Evolutionary conservation across 2,329 filamentous ascomycete genomes (phyloP).

Genomic region (Thelonectria discophora): DNA sequence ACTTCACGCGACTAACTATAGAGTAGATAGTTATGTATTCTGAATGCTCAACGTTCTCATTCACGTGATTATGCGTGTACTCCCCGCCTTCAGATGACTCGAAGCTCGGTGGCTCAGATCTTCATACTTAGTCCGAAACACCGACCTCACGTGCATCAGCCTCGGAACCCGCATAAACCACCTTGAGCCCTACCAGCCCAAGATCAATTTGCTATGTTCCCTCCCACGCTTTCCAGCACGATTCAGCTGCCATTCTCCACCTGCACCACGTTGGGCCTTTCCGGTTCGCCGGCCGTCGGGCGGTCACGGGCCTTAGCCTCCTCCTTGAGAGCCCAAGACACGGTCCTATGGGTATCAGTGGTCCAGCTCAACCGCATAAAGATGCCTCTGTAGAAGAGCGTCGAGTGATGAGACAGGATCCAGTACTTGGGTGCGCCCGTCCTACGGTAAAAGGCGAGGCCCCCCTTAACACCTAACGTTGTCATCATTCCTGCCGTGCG

Average conservation of each 20-base stretch:
- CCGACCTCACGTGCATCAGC: background rate
- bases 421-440: conserved; percentile 36
- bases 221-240: conserved; percentile 22
- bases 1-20: background rate
- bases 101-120: no score
- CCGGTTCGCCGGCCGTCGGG: background rate
- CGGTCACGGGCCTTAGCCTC: conserved; percentile 15
- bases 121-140: no score
- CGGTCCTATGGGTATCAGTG: conserved; percentile 27
- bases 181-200: no score
- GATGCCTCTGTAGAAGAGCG: conserved; percentile 27
- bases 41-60: background rate
- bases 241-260: conserved; percentile 31
- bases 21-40: background rate
- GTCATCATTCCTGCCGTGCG: conserved; percentile 16
- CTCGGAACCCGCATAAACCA: background rate
- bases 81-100: no score
- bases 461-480: conserved; percentile 27
- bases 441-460: conserved; percentile 33
- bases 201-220: background rate
- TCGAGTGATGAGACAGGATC: conserved; percentile 29
- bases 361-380: conserved; percentile 29
- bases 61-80: background rate
- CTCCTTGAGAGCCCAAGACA: conserved; percentile 34
- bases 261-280: conserved; percentile 20